Evolutionary conservation across 306 rosid species (phyloP).

Genomic region (Casuarina equisetifolia): DNA sequence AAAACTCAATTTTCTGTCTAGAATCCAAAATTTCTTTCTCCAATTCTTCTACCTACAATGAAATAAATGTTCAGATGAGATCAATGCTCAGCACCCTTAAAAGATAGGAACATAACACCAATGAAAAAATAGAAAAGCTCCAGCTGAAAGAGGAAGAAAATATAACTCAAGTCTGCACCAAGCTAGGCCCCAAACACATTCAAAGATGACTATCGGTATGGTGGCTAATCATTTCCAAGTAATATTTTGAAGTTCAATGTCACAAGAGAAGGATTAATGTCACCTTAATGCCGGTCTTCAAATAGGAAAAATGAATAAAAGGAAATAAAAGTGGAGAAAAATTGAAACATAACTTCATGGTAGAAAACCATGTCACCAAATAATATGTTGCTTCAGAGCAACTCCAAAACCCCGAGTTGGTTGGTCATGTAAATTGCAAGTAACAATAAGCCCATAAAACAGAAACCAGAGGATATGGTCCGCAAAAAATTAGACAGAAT

Average conservation of each 20-base stretch:
- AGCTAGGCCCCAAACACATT: conserved; percentile 13
- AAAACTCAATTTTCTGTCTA: conserved; percentile 78
- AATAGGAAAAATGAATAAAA: conserved; percentile 4
- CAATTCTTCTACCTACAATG: conserved; percentile 80
- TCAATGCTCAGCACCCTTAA: conserved; percentile 8
- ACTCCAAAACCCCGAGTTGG: not conserved
- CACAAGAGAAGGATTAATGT: not conserved
- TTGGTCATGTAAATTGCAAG: not conserved
- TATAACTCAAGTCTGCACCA: not conserved
- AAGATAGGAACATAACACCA: not conserved
- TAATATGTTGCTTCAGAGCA: not conserved
- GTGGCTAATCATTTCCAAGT: not conserved
- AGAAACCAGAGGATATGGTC: not conserved
- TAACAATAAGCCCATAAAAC: not conserved
- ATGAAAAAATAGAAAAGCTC: conserved; percentile 1
- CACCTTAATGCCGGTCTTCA: not conserved
- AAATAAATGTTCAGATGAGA: conserved; percentile 27
- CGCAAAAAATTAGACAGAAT: not conserved
- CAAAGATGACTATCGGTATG: conserved; percentile 23
- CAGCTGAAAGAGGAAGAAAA: conserved; percentile 4
- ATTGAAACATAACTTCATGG: not conserved
- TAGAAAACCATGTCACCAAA: not conserved
- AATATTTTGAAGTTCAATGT: not conserved
- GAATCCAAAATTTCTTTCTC: conserved; percentile 86
- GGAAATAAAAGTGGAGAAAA: not conserved